A percentile compares a stretch with the other conserved stretches of the same genome.
Evolutionary conservation across 2,329 filamentous ascomycete species (phyloP).

Genomic region (Ceratocystis eucalypticola): DNA sequence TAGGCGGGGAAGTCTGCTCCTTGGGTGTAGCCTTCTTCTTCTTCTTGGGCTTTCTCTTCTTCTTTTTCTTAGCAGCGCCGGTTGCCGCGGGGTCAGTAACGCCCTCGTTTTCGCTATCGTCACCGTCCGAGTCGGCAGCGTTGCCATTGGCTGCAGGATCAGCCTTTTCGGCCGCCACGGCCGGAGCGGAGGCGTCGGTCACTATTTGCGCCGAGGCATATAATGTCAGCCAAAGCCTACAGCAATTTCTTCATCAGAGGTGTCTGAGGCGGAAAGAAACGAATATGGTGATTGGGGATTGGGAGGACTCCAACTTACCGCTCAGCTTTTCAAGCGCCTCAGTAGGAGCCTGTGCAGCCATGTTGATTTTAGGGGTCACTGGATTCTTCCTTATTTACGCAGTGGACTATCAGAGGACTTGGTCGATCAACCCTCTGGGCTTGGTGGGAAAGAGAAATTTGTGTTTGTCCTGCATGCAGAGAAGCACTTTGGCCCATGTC

Average conservation of each 20-base stretch:
- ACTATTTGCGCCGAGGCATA: constrained; percentile 22
- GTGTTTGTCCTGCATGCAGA: neutral
- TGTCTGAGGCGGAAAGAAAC: neutral
- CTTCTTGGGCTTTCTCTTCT: constrained; percentile 67
- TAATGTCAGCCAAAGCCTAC: neutral
- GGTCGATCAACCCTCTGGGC: neutral
- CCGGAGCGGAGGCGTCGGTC: constrained; percentile 23
- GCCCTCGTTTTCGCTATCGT: constrained; percentile 26
- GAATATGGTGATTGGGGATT: neutral
- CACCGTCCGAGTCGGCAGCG: constrained; percentile 34
- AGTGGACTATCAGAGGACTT: neutral
- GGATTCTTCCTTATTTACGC: neutral
- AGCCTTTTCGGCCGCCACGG: constrained; percentile 23
- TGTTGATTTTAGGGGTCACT: constrained; percentile 11
- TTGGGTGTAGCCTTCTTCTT: constrained; percentile 55
- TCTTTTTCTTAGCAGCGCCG: constrained; percentile 51
- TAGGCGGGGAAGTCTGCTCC: constrained; percentile 62
- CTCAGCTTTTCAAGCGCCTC: constrained; percentile 24
- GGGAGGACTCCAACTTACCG: constrained; percentile 19
- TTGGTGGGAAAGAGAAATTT: constrained; percentile 3
- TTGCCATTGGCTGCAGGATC: constrained; percentile 29
- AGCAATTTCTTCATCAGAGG: constrained; percentile 14
- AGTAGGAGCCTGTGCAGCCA: constrained; percentile 24
- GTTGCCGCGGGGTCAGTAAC: constrained; percentile 4
- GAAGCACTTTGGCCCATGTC: constrained; percentile 4